Percentiles rank a stretch among this genome's conserved stretches.
Evolutionary conservation across 129 eudicot genomes (phyloP).

Genomic region (Escallonia rubra): DNA sequence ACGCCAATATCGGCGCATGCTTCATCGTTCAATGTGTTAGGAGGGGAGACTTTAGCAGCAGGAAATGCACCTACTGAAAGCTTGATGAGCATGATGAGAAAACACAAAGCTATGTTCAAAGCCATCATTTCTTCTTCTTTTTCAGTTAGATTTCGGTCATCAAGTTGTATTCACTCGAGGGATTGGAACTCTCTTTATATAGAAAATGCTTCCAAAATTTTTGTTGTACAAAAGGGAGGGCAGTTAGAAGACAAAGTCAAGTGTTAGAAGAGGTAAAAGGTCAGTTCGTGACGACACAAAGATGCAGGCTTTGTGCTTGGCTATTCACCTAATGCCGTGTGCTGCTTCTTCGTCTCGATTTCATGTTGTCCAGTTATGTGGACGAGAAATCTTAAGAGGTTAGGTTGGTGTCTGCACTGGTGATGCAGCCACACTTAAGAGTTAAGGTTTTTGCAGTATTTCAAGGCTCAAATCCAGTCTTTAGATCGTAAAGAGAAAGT

Average conservation of each 20-base stretch:
- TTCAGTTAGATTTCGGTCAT: not conserved
- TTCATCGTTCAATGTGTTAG: slow-evolving; percentile 14
- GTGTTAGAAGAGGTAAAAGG: slow-evolving; percentile 28
- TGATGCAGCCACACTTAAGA: too few relatives aligned
- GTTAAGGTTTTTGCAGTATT: too few relatives aligned
- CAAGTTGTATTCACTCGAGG: not conserved
- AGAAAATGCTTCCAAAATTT: not conserved
- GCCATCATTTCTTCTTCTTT: slow-evolving; percentile 13
- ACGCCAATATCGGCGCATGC: slow-evolving; percentile 27
- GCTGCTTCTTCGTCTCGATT: slow-evolving; percentile 45
- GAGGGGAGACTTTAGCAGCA: not conserved
- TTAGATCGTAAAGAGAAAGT: too few relatives aligned
- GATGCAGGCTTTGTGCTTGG: not conserved
- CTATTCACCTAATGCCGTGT: slow-evolving; percentile 37
- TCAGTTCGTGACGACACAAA: slow-evolving; percentile 17
- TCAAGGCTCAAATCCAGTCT: too few relatives aligned
- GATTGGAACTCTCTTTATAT: too few relatives aligned
- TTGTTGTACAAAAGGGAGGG: slow-evolving; percentile 11
- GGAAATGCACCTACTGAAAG: slow-evolving; percentile 24
- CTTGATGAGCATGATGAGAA: slow-evolving; percentile 15
- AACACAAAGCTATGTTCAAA: slow-evolving; percentile 3
- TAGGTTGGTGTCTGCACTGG: too few relatives aligned
- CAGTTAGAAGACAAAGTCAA: slow-evolving; percentile 28
- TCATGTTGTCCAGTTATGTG: too few relatives aligned
- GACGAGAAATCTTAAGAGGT: too few relatives aligned